Conservation (phyloP, 345 rosid species). For the Anastatica hierochuntica region DNA sequence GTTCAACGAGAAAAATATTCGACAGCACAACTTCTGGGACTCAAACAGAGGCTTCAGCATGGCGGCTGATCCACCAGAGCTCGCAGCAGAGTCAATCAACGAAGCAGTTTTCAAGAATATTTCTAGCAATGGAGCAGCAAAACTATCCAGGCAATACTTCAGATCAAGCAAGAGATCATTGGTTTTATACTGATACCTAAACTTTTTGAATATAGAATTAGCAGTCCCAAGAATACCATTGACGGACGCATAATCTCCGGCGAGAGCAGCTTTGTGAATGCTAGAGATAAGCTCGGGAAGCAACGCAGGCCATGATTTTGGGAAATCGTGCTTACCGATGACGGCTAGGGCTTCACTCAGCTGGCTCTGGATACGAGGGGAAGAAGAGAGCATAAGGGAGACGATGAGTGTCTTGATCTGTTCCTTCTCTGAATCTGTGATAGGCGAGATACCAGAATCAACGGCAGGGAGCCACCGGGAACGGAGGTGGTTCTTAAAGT, state of each 20-base stretch:
- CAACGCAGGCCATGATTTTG: constrained; percentile 65
- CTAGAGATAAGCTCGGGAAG: constrained; percentile 72
- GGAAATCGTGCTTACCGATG: constrained; percentile 89
- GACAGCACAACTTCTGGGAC: constrained; percentile 81
- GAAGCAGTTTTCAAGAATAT: constrained; percentile 54
- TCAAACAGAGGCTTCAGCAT: constrained; percentile 54
- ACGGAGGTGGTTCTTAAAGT: constrained; percentile 89
- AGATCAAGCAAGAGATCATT: constrained; percentile 69
- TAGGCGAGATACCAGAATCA: constrained; percentile 36
- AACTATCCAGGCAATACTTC: constrained; percentile 69
- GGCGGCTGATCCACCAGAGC: constrained; percentile 38
- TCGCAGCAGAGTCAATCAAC: constrained; percentile 46
- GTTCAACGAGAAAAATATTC: constrained; percentile 77
- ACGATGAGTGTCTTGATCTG: constrained; percentile 79
- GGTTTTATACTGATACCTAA: constrained; percentile 71
- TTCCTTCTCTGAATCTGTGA: constrained; percentile 59
- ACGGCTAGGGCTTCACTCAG: constrained; percentile 82
- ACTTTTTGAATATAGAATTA: constrained; percentile 78
- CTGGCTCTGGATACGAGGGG: constrained; percentile 86
- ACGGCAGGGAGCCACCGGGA: constrained; percentile 57
- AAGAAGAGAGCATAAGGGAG: constrained; percentile 66
- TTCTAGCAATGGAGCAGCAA: constrained; percentile 60
- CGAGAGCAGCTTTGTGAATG: constrained; percentile 38
- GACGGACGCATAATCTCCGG: constrained; percentile 51
- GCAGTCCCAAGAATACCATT: constrained; percentile 94